Evolutionary conservation across 352 stramenopile species (phyloP), one percentile per base, ranked within the genome.

Genomic region (Aphanomyces invadans): DNA sequence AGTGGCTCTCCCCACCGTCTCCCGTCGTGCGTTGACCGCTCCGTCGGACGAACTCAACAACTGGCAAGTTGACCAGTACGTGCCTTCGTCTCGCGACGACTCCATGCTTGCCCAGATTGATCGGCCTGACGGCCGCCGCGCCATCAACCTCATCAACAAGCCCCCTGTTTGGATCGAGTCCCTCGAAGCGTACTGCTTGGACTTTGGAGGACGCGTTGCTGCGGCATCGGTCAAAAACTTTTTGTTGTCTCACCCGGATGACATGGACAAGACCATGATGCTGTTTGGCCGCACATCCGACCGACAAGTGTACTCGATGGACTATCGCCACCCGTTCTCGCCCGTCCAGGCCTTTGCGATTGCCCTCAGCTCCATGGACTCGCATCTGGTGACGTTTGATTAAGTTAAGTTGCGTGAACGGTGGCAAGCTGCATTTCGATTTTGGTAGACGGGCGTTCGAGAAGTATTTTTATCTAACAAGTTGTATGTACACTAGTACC

Each of bases 221-320:
- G 78, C 81, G 25, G 80, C 85, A 15, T 91, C 81, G 36, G 85
- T 92, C n/a, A 95, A 95, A 72, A 95, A 95, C 72, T 95, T 95
- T 67, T 65, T 90, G 72, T 73, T 93, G 10, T 86, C 81, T 21
- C 79, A 92, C 65, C 81, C 83, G 32, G 75, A 91, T 62, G 83
- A 92, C 69, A 90, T 90, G 79, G 83, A 90, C 75, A 89, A 90
- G 72, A 91, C 83, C 45, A 75, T 91, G 17, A 90, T 91, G 79
- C 80, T 95, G 3, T 92, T 93, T 49, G 85, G 87, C 15, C 83
- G 86, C 59, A 95, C 87, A 59, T 76, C 89, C 67, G 86, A 92
- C 72, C 79, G 82, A 0, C 81, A 95, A 62, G 83, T 95, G 45
- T 95, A 94, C 76, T 91, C 85, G 54, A 89, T 95, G 78, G 87